Conservation (phyloP, 129 eudicot species). For the Saussurea involucrata region DNA sequence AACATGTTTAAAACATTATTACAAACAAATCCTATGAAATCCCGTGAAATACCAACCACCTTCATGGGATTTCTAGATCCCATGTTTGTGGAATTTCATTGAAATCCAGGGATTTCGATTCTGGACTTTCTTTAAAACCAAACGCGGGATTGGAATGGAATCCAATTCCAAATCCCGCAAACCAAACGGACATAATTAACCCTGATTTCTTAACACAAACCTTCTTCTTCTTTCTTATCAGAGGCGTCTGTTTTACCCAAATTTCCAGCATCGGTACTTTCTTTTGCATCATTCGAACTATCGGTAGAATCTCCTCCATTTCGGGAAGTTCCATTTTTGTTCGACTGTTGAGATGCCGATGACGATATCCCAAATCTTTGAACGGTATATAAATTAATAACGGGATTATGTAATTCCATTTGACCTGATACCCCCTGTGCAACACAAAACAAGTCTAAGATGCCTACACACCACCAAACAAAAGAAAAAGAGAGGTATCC, state of each 20-base stretch:
- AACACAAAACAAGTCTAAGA: background rate
- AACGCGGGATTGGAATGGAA: background rate
- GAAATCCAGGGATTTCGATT: background rate
- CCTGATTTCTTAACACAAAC: conserved; percentile 20
- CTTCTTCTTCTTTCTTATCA: conserved; percentile 35
- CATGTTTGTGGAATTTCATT: background rate
- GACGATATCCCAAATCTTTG: conserved; percentile 55
- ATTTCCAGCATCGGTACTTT: conserved; percentile 17
- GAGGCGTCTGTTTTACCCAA: conserved; percentile 20
- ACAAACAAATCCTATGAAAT: background rate
- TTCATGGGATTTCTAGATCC: background rate
- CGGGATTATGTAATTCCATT: conserved; percentile 21
- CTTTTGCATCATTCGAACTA: conserved; percentile 19
- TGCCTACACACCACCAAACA: conserved; percentile 1
- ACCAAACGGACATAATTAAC: background rate
- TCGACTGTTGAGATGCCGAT: conserved; percentile 47
- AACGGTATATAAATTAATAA: conserved; percentile 18
- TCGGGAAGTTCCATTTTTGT: conserved; percentile 34
- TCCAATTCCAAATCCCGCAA: background rate
- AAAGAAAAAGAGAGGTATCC: background rate
- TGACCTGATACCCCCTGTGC: conserved; percentile 36
- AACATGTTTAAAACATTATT: background rate
- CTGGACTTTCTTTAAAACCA: background rate
- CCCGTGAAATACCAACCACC: background rate
- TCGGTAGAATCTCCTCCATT: conserved; percentile 2